Evolutionary conservation across 768 basidiomycete species (phyloP), one percentile per base, ranked within the genome.

Genomic region (Galerina marginata): DNA sequence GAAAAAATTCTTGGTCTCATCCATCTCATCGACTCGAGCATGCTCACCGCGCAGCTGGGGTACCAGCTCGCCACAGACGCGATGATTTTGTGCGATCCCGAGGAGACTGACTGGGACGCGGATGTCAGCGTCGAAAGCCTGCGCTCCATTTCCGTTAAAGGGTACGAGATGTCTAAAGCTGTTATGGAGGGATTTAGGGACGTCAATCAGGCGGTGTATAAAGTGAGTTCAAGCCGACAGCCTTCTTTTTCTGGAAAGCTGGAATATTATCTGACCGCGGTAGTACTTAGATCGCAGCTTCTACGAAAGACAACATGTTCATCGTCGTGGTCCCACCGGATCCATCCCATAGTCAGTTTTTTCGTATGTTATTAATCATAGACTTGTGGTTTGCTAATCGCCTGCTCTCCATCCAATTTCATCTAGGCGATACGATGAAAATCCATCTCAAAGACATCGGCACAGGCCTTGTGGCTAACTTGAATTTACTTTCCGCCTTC

Each of bases 391-490:
- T 33, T 33, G 7, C 29, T 33, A 10, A 33, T 42, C 10, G 36
- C 54, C 39, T 33, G 26, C 26, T 16, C 45, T 33, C 3, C 37
- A 58, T 39, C 51, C 39, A 16, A 15, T 54, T 50, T 51, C 16
- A 49, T 55, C 16, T 65, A 77, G 77, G 71, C 3, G 68, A 71
- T 43, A 71, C 67, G 6, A 61, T 77, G 48, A 71, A 67, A 42
- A 78, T 75, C 51, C 64, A 69, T 4, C 62, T 79, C 11, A 76
- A 74, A 56, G 77, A 78, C 36, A 71, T 79, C 33, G 77, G 75
- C 5, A 65, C 67, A 10, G 75, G 74, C 55, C 75, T 79, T 16
- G 75, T 77, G 16, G 76, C 74, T 9, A 79, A 79, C 54, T 67
- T 78, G 16, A 71, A 64, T 46, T 69, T 79, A 33, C 68, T 79